phyloP scores from a whole-genome alignment of 1,139 yeast species.

The Magnusiomyces magnusii region DNA sequence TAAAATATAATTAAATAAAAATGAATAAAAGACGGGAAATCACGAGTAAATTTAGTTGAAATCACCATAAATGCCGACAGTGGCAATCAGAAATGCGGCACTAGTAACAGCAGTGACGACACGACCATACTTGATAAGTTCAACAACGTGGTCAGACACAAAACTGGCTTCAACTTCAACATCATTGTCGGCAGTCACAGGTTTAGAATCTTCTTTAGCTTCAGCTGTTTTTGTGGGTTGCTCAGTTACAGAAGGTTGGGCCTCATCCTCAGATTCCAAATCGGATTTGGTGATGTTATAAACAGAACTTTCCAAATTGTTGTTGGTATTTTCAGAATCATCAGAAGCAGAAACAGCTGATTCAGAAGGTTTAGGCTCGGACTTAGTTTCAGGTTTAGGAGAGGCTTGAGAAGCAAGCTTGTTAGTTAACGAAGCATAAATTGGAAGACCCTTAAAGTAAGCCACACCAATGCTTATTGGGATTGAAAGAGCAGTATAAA shows the following conservation, averaged over 20 bases:
- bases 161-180: too few species aligned
- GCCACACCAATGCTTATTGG: constrained; percentile 17
- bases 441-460: constrained; percentile 9
- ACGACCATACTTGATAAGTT: constrained; percentile 5
- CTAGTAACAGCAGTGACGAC: constrained; percentile 19
- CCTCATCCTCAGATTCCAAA: constrained; percentile 9
- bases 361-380: background rate
- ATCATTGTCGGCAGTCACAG: background rate
- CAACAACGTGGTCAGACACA: constrained; percentile 1
- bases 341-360: constrained; percentile 1
- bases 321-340: constrained; percentile 15
- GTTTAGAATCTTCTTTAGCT: background rate
- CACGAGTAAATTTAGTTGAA: constrained; percentile 7
- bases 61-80: constrained; percentile 30
- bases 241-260: background rate
- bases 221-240: background rate
- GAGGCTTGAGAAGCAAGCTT: constrained; percentile 2
- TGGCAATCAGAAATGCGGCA: constrained; percentile 24
- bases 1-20: too few species aligned
- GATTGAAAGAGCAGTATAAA: constrained; percentile 24
- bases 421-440: constrained; percentile 8
- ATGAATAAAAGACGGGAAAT: background rate
- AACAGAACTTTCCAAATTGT: constrained; percentile 7
- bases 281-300: constrained; percentile 4
- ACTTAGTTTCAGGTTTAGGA: background rate